A percentile compares a stretch with the other conserved stretches of the same genome.
Conservation (phyloP, 257 asterid species). For the Solanum lycopersicoides region DNA sequence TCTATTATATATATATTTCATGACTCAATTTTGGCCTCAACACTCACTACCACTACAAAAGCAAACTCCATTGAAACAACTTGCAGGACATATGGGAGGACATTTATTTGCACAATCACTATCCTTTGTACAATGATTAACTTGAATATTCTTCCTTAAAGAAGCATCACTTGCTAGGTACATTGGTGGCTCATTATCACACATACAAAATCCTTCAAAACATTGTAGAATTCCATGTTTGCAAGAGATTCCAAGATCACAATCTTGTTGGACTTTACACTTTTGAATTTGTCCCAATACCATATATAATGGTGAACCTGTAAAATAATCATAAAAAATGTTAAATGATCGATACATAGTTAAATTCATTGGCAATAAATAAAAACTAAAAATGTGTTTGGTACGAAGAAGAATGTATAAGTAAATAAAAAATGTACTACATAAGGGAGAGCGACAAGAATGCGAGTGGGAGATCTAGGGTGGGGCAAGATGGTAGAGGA, state of each 20-base stretch:
- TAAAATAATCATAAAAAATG: neutral
- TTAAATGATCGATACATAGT: too few relatives aligned
- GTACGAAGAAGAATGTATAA: neutral
- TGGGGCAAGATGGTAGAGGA: neutral
- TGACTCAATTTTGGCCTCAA: too few relatives aligned
- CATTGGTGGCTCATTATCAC: neutral
- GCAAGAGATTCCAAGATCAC: neutral
- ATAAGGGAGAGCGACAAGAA: neutral
- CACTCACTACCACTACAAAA: too few relatives aligned
- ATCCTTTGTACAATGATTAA: neutral
- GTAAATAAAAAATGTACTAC: too few relatives aligned
- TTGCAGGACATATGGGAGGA: neutral
- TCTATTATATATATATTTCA: too few relatives aligned
- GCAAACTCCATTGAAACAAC: too few relatives aligned
- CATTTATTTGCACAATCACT: neutral
- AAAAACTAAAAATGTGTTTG: neutral
- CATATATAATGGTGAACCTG: neutral
- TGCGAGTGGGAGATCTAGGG: neutral
- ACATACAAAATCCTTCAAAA: neutral
- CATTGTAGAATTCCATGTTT: neutral
- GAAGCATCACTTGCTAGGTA: neutral
- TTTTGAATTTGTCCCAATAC: neutral
- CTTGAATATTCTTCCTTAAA: too few relatives aligned
- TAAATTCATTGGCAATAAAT: neutral
- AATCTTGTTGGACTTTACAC: neutral